Base-by-base conservation (phyloP, 2,329 filamentous ascomycete species). In the Stemphylium beticola region DNA sequence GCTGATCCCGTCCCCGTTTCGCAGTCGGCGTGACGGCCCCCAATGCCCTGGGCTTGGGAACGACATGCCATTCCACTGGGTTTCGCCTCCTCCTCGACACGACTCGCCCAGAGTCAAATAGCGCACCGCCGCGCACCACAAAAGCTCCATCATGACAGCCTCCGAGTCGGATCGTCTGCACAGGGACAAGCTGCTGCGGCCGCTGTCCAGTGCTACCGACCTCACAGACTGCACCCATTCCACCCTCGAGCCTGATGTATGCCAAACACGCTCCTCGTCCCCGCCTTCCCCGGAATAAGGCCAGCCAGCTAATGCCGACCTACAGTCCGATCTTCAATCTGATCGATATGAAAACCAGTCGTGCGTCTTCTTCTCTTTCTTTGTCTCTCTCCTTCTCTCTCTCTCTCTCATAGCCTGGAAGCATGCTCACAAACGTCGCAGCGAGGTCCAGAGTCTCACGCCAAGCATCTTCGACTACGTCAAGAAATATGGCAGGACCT, bases 401-500 rank as follows among this genome's bases (percentile, higher is more conserved):
- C 7, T 12, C 6, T 34, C 45, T 7, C 8, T 17, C 18, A 3
- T 14, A 33, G 40, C 49, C 45, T 11, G 26, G 11, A 11, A 24
- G 42, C n/a, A 48, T 51, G 33, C 36, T 53, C 66, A 71, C 38
- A 71, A 62, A 15, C 41, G 37, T 7, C 11, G 32, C 62, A 75
- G 74, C 44, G 74, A 73, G 55, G 74, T 74, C 7, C 68, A 73
- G 49, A 77, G 74, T 32, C 68, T 76, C 57, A 75, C 72, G 36
- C 67, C 71, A 53, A 76, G 73, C 61, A 75, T 77, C 33, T 73
- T 68, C 58, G 70, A 76, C 58, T 74, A 70, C 49, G 64, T 76
- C 34, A 70, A 68, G 53, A 72, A 75, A 55, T 75, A 77, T 67
- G 76, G 76, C 52, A 65, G 75, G 52, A 76, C 74, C 22, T 77